A percentile compares a stretch with the other conserved stretches of the same genome.
Evolutionary conservation across 2,329 filamentous ascomycete species (phyloP).

Genomic region (Pestalotiopsis sp.): DNA sequence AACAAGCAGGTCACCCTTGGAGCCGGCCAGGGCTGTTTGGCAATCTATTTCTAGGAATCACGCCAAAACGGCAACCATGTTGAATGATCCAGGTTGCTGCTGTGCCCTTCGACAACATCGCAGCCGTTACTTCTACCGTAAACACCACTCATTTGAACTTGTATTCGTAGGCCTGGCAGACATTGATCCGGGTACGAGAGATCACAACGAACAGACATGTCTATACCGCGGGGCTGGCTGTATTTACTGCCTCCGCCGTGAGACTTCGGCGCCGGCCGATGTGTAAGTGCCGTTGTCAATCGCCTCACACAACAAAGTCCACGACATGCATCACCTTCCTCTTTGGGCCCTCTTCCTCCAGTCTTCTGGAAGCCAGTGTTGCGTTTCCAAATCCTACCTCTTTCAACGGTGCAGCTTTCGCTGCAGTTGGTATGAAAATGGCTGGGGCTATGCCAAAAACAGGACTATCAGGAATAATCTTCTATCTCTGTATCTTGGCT

Average conservation of each 20-base stretch:
- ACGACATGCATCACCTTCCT: not conserved
- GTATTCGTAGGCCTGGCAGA: not conserved
- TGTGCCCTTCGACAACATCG: too few species aligned
- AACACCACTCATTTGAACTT: too few species aligned
- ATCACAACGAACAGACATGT: not conserved
- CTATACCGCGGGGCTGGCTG: not conserved
- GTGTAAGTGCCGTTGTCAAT: not conserved
- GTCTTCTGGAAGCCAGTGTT: slow-evolving; percentile 5
- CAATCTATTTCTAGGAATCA: not conserved
- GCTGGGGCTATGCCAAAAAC: not conserved
- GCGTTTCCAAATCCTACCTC: not conserved
- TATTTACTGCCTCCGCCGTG: not conserved
- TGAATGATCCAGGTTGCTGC: too few species aligned
- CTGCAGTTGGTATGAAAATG: not conserved
- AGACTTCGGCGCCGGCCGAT: slow-evolving; percentile 2
- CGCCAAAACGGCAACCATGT: too few species aligned
- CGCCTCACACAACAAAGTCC: not conserved
- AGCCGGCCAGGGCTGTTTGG: not conserved
- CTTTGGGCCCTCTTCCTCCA: not conserved
- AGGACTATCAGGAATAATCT: not conserved
- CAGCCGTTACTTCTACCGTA: too few species aligned
- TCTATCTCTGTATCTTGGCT: not conserved
- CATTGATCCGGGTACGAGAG: not conserved
- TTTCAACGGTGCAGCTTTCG: not conserved
- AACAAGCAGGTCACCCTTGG: not conserved